A percentile compares a stretch with the other conserved stretches of the same genome.
These are phyloP conservation scores for Strobilomyces dryophilus DNA, from an alignment of 768 basidiomycete species.

Conservation along the genomic window DNA sequence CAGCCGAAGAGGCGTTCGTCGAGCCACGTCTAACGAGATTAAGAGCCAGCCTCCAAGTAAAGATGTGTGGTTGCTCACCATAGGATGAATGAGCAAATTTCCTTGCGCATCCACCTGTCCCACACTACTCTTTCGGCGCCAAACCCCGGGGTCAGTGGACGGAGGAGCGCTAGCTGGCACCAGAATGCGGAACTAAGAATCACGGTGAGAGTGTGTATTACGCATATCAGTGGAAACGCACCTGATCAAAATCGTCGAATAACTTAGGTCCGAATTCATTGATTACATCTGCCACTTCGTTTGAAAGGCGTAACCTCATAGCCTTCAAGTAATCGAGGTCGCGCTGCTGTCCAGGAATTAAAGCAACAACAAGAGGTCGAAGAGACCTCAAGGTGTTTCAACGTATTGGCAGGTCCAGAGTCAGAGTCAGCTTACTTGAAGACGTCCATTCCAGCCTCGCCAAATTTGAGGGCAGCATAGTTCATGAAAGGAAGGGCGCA, in stretches of 20 bases:
- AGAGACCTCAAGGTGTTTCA: constrained; percentile 58
- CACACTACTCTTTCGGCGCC: constrained; percentile 75
- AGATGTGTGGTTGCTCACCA: constrained; percentile 44
- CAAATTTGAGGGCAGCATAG: constrained; percentile 92
- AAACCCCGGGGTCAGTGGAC: constrained; percentile 69
- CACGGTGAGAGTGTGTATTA: constrained; percentile 1
- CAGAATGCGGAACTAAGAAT: constrained; percentile 65
- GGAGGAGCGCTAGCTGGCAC: constrained; percentile 81
- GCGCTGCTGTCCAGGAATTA: constrained; percentile 84
- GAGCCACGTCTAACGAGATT: constrained; percentile 63
- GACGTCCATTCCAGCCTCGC: constrained; percentile 97
- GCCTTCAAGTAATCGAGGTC: constrained; percentile 72
- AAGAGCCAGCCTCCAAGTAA: not conserved
- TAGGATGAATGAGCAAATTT: constrained; percentile 81
- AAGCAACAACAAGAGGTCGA: constrained; percentile 80
- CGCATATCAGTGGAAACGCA: constrained; percentile 30
- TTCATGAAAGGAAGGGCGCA: constrained; percentile 81
- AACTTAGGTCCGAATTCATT: constrained; percentile 86
- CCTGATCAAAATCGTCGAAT: constrained; percentile 84
- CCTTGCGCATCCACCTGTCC: constrained; percentile 86
- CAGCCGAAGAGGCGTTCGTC: constrained; percentile 94
- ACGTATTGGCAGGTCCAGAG: not conserved
- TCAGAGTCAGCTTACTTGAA: constrained; percentile 67
- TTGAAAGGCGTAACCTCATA: constrained; percentile 70
- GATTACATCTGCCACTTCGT: constrained; percentile 79